A percentile compares a stretch with the other conserved stretches of the same genome.
phyloP scores from a whole-genome alignment of 2,329 filamentous ascomycete species.

The Sarocladiaceae sp. region DNA sequence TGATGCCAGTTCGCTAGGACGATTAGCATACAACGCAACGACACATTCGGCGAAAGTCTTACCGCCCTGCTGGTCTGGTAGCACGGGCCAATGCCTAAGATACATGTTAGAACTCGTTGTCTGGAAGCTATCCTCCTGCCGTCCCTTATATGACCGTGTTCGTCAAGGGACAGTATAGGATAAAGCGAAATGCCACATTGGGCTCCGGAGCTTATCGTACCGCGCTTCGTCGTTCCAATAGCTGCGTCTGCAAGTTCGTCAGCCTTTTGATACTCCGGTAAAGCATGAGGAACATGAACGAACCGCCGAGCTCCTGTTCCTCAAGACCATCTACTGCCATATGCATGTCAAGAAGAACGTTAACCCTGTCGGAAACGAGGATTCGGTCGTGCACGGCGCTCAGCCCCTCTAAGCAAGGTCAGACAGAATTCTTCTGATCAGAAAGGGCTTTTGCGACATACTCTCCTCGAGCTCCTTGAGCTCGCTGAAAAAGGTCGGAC shows the following conservation, averaged over 20 bases:
- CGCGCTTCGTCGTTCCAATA: constrained; percentile 31
- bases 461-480: constrained; percentile 30
- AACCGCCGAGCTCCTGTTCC: constrained; percentile 42
- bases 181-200: background rate
- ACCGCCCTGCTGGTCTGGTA: constrained; percentile 24
- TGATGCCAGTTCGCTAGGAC: constrained; percentile 54
- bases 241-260: constrained; percentile 16
- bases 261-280: constrained; percentile 21
- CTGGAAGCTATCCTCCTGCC: constrained; percentile 11
- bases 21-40: constrained; percentile 16
- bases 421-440: constrained; percentile 10
- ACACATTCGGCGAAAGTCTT: constrained; percentile 15
- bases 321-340: constrained; percentile 64
- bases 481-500: constrained; percentile 35
- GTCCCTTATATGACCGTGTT: background rate
- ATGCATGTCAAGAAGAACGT: constrained; percentile 61
- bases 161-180: background rate
- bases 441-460: background rate
- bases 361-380: constrained; percentile 56
- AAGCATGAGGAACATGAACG: constrained; percentile 13
- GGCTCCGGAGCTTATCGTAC: constrained; percentile 18
- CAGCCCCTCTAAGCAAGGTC: constrained; percentile 24
- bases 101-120: constrained; percentile 17
- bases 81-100: constrained; percentile 31
- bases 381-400: constrained; percentile 39